Conservation (phyloP, 139 green algal genomes). For the Chara braunii region DNA sequence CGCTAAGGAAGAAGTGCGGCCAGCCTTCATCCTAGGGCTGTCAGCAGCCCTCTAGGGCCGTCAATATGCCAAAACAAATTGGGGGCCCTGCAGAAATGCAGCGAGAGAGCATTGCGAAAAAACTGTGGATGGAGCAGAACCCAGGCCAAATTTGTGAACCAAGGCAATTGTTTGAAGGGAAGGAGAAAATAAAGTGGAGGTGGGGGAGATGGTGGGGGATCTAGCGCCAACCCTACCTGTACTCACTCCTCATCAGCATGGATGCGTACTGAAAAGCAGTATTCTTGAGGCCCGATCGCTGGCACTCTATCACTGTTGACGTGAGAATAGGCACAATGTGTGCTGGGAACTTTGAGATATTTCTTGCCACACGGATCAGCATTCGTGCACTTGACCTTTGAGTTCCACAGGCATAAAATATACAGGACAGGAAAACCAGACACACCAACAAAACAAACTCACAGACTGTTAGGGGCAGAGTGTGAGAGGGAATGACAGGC, state of each 20-base stretch:
- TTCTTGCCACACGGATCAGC: slow-evolving; percentile 60
- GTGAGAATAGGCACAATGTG: slow-evolving; percentile 81
- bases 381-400: slow-evolving; percentile 56
- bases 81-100: too few species aligned
- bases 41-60: too few species aligned
- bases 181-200: too few species aligned
- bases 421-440: background rate
- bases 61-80: too few species aligned
- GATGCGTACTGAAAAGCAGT: slow-evolving; percentile 66
- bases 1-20: too few species aligned
- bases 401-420: background rate
- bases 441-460: background rate
- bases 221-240: slow-evolving; percentile 39
- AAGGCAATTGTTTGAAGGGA: too few species aligned
- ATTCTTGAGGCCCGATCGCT: slow-evolving; percentile 60
- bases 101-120: too few species aligned
- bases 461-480: background rate
- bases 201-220: too few species aligned
- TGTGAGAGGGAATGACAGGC: background rate
- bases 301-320: slow-evolving; percentile 76
- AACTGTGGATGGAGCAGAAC: too few species aligned
- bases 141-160: too few species aligned
- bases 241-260: slow-evolving; percentile 67
- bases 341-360: slow-evolving; percentile 56
- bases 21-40: too few species aligned